Evolutionary conservation across 805 yeast species (phyloP).

Genomic region (Metschnikowia henanensis): DNA sequence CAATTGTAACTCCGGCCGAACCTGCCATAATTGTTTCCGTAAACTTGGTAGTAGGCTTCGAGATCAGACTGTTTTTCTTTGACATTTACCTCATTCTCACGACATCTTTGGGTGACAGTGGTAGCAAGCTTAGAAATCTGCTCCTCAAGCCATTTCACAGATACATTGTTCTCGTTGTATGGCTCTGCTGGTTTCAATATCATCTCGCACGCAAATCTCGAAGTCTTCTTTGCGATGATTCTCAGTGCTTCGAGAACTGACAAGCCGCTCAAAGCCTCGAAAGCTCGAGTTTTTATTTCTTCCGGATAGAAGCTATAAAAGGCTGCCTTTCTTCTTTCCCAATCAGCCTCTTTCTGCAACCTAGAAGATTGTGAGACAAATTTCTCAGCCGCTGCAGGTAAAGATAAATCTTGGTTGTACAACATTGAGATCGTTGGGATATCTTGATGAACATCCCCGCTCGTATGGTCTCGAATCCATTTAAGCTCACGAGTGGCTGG

Average conservation of each 20-base stretch:
- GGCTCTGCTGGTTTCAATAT: slow-evolving; percentile 2
- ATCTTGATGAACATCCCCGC: slow-evolving; percentile 4
- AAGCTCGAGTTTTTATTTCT: background rate
- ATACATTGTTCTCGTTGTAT: no score
- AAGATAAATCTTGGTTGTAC: slow-evolving; percentile 1
- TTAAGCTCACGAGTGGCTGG: background rate
- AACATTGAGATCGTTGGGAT: slow-evolving; percentile 4
- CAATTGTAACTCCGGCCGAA: no score
- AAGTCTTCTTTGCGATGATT: slow-evolving; percentile 1
- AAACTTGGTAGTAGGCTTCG: no score
- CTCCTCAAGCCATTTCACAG: no score
- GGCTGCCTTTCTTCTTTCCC: slow-evolving; percentile 5
- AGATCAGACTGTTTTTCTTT: no score
- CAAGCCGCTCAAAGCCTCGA: background rate
- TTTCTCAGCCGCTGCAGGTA: slow-evolving; percentile 3
- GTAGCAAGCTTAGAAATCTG: no score
- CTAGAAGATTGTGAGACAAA: slow-evolving; percentile 1
- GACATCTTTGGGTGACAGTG: no score
- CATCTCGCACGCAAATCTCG: background rate
- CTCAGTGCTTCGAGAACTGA: slow-evolving; percentile 4
- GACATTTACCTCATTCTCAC: no score
- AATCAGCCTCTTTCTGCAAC: slow-evolving; percentile 4
- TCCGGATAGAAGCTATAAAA: slow-evolving; percentile 1
- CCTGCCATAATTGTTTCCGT: no score
- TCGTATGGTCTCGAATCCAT: slow-evolving; percentile 5